A percentile compares a stretch with the other conserved stretches of the same genome.
phyloP scores from a whole-genome alignment of 805 yeast genomes.

The Starmerella floricola region DNA sequence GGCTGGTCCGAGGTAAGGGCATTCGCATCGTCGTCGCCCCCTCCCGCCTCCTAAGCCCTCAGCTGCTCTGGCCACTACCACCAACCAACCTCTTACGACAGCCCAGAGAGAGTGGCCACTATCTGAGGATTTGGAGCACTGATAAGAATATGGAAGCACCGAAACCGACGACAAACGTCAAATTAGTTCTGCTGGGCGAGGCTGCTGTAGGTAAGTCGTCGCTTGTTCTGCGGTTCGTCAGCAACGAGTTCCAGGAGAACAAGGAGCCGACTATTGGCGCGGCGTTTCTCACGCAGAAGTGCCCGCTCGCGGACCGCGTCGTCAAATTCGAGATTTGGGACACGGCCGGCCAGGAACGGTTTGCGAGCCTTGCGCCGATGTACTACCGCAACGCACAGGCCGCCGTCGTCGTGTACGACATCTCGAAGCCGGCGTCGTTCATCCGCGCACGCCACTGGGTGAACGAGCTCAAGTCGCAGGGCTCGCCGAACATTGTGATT shows the following conservation, averaged over 20 bases:
- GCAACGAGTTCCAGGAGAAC: conserved; percentile 92
- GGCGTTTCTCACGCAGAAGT: conserved; percentile 88
- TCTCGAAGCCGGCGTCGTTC: conserved; percentile 88
- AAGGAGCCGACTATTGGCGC: conserved; percentile 98
- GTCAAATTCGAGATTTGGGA: conserved; percentile 59
- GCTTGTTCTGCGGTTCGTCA: conserved; percentile 79
- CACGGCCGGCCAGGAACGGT: conserved; percentile 96
- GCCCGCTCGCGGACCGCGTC: conserved; percentile 71
- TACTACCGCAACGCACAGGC: conserved; percentile 96
- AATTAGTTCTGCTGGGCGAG: conserved; percentile 85
- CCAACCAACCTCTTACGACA: too few species aligned
- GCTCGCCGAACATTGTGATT: conserved; percentile 78
- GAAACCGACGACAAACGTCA: conserved; percentile 58
- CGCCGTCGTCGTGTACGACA: conserved; percentile 88
- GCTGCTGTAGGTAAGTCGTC: conserved; percentile 98
- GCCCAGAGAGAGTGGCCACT: too few species aligned
- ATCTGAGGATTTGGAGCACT: neutral
- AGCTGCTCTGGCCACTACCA: too few species aligned
- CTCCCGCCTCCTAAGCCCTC: too few species aligned
- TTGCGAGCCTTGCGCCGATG: conserved; percentile 93
- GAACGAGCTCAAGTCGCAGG: conserved; percentile 88
- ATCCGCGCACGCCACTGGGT: conserved; percentile 98
- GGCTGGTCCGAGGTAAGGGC: too few species aligned
- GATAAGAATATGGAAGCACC: conserved; percentile 18
- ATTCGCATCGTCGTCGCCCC: too few species aligned